Evolutionary conservation across 2,329 filamentous ascomycete genomes (phyloP), one percentile per base, ranked within the genome.

Genomic region (Cladosporium halotolerans): DNA sequence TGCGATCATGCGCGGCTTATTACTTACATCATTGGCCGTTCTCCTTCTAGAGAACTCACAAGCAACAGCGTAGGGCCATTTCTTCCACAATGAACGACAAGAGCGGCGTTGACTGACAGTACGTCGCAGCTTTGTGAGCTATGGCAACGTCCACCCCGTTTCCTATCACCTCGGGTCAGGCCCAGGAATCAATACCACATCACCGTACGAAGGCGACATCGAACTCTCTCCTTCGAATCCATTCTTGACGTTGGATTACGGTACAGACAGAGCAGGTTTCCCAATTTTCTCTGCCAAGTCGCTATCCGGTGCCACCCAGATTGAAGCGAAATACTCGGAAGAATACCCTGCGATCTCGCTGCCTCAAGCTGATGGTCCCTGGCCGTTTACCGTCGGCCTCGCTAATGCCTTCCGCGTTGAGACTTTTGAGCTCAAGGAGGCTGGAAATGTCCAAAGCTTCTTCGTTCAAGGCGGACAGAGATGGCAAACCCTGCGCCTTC

Each of bases 381-480:
- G 61, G 55, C 57, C 59, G 2, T 68, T 61, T 40, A 54, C 53
- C 3, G 59, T 61, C 34, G 58, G 57, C 3, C 60, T 73, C 1
- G 59, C 63, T 18, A 72, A 69, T 50, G 64, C 61, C 1, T 73
- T 70, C 52, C 66, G 72, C 2, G 60, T 67, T 3, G 70, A 74
- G 52, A 73, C 70, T 0, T 70, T 73, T 54, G 65, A 72, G 9
- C 36, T 73, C n/a, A 70, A 66, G 0, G 41, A 54, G 0, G 9
- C 48, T 1, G 70, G 72, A 2, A 49, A 55, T 2, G 18, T 66
- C 0, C 52, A 67, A 7, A 68, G 66, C 1, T 69, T 63, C 16
- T 66, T 75, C 36, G 52, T 73, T 0, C 72, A 75, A 57, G 73
- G 72, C 3, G 71, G 69, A 0, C 70, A 72, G 56, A 59, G 68